Percentiles rank a stretch among this genome's conserved stretches.
Conservation (phyloP, 163 green algal genomes). For the Trebouxiophyceae sp. region DNA sequence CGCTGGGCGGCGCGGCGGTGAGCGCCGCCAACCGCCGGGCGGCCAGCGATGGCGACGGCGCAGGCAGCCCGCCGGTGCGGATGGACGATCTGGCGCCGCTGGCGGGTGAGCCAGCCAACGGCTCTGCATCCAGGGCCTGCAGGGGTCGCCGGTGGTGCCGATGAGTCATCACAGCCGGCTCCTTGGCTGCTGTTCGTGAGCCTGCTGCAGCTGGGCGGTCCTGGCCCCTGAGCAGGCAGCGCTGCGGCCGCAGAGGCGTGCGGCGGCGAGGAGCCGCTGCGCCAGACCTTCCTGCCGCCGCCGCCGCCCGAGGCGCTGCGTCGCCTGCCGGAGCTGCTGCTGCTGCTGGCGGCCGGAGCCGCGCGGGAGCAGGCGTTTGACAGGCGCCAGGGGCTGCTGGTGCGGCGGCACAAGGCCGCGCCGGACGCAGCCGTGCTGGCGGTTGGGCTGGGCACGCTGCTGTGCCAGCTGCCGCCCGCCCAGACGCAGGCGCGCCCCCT, state of each 20-base stretch:
- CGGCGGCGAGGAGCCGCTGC: not conserved
- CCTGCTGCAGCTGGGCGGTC: no score
- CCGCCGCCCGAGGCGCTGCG: not conserved
- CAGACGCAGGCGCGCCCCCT: not conserved
- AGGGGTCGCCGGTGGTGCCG: no score
- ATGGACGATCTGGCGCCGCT: no score
- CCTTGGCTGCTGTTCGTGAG: no score
- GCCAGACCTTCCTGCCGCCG: not conserved
- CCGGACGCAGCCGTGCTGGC: not conserved
- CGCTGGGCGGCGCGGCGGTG: no score
- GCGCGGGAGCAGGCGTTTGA: not conserved
- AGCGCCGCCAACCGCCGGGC: no score
- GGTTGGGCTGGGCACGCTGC: not conserved
- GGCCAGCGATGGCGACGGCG: no score
- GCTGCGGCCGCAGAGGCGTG: not conserved
- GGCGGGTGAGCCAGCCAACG: no score
- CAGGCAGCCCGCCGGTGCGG: no score
- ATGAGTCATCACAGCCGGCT: no score
- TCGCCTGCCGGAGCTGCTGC: not conserved
- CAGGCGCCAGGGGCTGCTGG: not conserved
- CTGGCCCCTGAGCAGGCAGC: no score
- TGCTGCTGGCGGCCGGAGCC: not conserved
- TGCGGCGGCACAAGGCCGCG: not conserved
- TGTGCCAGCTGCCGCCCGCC: not conserved
- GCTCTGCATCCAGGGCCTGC: no score